A percentile compares a stretch with the other conserved stretches of the same genome.
These are phyloP conservation scores for Alternaria alternata DNA, from an alignment of 2,329 filamentous ascomycete genomes.

Conservation along the genomic window DNA sequence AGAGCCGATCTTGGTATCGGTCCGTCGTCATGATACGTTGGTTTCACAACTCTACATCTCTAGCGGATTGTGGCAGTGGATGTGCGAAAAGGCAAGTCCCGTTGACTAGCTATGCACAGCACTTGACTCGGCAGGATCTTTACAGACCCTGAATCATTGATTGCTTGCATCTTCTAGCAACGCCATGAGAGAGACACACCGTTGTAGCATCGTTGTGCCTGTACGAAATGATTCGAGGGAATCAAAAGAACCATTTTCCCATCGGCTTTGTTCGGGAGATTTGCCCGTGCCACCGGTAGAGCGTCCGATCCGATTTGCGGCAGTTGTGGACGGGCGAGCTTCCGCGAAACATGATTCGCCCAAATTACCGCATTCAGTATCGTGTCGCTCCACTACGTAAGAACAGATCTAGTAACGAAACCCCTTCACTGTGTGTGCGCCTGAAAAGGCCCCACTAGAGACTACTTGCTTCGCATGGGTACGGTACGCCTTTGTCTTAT, in stretches of 20 bases:
- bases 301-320: constrained; percentile 8
- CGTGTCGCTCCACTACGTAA: neutral
- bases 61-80: neutral
- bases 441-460: neutral
- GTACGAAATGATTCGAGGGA: neutral
- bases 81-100: constrained; percentile 7
- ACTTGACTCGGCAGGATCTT: constrained; percentile 8
- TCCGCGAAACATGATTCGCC: constrained; percentile 9
- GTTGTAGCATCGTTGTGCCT: neutral
- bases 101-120: neutral
- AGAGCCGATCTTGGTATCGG: constrained; percentile 1
- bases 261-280: constrained; percentile 3
- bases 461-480: neutral
- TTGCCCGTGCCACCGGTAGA: constrained; percentile 11
- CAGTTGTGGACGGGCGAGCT: neutral
- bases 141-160: constrained; percentile 5
- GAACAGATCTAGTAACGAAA: neutral
- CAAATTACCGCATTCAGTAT: constrained; percentile 9
- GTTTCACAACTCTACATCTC: neutral
- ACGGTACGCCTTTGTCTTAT: neutral
- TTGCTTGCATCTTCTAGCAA: neutral
- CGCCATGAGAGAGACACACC: neutral
- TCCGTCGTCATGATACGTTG: constrained; percentile 2
- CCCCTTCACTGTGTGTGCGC: neutral
- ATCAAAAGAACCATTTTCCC: neutral